Conservation (phyloP, 139 green algal genomes). For the Chlorella sorokiniana region DNA sequence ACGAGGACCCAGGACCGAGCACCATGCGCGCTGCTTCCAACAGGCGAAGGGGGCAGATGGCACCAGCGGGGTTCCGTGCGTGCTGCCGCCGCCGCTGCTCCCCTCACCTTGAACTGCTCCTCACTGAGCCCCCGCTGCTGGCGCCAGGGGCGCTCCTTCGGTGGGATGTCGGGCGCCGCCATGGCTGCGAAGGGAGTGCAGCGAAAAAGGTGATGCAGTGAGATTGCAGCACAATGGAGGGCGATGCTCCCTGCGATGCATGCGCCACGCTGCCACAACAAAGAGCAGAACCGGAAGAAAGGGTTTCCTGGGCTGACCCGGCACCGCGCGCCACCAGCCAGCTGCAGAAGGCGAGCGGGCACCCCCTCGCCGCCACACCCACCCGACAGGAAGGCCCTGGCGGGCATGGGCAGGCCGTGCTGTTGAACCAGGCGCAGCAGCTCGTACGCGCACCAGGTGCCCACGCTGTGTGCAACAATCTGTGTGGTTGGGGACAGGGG, state of each 20-base stretch:
- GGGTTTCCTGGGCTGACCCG: too few relatives aligned
- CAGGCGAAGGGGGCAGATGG: too few relatives aligned
- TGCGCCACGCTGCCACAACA: too few relatives aligned
- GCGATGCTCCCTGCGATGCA: too few relatives aligned
- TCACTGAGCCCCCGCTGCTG: slow-evolving; percentile 66
- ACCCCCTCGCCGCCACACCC: not conserved
- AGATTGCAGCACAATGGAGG: not conserved
- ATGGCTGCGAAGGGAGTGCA: too few relatives aligned
- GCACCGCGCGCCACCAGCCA: too few relatives aligned
- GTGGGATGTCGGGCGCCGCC: slow-evolving; percentile 71
- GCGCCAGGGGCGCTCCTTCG: slow-evolving; percentile 71
- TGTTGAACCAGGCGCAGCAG: slow-evolving; percentile 54
- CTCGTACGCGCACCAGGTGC: slow-evolving; percentile 83
- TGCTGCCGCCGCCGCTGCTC: too few relatives aligned
- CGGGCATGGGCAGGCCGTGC: slow-evolving; percentile 64
- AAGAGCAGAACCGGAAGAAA: too few relatives aligned
- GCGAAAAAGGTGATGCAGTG: not conserved
- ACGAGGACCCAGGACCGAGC: too few relatives aligned
- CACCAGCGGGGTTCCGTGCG: too few relatives aligned
- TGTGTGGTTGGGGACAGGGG: slow-evolving; percentile 23
- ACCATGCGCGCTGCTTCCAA: too few relatives aligned
- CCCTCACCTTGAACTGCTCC: slow-evolving; percentile 68
- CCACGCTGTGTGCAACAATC: slow-evolving; percentile 76
- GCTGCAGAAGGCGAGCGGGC: not conserved
- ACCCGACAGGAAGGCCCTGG: slow-evolving; percentile 68